These are phyloP conservation scores for Populus hybrid DNA, from an alignment of 441 rosid species.

Conservation along the genomic window DNA sequence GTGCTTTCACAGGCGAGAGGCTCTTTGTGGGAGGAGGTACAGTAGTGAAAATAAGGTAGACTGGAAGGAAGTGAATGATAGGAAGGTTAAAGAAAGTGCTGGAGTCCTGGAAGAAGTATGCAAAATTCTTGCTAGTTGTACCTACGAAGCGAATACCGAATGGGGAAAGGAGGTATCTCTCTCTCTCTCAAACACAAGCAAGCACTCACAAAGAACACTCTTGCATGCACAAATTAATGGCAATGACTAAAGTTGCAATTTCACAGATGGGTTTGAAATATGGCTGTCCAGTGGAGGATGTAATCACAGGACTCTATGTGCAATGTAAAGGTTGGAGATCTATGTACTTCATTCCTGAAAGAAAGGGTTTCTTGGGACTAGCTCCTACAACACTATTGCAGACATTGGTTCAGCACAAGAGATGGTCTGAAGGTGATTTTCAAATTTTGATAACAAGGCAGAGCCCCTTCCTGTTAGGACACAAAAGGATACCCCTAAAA, in stretches of 20 bases:
- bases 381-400: slow-evolving; percentile 55
- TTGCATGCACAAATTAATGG: background rate
- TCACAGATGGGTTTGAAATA: slow-evolving; percentile 71
- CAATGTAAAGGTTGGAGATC: slow-evolving; percentile 78
- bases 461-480: slow-evolving; percentile 49
- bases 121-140: slow-evolving; percentile 55
- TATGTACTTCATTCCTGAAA: slow-evolving; percentile 52
- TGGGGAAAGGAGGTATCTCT: slow-evolving; percentile 69
- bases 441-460: slow-evolving; percentile 54
- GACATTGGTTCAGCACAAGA: slow-evolving; percentile 62
- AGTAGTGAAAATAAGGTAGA: slow-evolving; percentile 8
- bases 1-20: slow-evolving; percentile 81
- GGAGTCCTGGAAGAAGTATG: slow-evolving; percentile 30
- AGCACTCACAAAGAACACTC: background rate
- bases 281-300: slow-evolving; percentile 74
- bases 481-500: slow-evolving; percentile 47
- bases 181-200: background rate
- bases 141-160: slow-evolving; percentile 48
- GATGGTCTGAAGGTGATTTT: slow-evolving; percentile 79
- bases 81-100: slow-evolving; percentile 9
- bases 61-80: slow-evolving; percentile 24
- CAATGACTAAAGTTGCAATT: background rate
- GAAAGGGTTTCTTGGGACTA: slow-evolving; percentile 56
- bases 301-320: slow-evolving; percentile 66
- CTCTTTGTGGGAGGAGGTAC: slow-evolving; percentile 47